A percentile compares a stretch with the other conserved stretches of the same genome.
Evolutionary conservation across 306 rosid genomes (phyloP).

Genomic region (Sicyos baderoa): DNA sequence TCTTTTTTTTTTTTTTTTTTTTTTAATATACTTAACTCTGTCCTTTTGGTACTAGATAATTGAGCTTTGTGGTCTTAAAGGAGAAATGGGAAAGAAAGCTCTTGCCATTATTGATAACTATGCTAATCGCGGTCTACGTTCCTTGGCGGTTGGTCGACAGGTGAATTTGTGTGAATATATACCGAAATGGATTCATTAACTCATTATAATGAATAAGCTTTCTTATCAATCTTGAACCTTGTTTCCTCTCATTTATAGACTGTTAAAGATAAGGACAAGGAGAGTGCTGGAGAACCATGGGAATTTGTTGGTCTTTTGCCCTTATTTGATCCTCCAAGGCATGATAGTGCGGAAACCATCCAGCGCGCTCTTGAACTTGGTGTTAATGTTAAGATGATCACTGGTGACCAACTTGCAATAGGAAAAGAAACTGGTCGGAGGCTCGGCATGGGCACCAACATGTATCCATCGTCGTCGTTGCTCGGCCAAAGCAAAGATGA

Average conservation of each 20-base stretch:
- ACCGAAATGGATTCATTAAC: background rate
- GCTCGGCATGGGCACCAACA: constrained; percentile 96
- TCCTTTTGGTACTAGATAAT: constrained; percentile 42
- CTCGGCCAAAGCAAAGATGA: constrained; percentile 63
- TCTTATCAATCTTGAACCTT: background rate
- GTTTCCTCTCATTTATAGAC: constrained; percentile 30
- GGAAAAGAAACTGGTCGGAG: constrained; percentile 94
- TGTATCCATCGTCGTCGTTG: constrained; percentile 86
- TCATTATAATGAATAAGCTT: background rate
- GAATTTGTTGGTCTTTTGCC: constrained; percentile 79
- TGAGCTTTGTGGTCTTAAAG: constrained; percentile 64
- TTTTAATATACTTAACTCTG: constrained; percentile 15
- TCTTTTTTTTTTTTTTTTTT: no score
- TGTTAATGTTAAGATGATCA: constrained; percentile 92
- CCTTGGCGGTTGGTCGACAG: constrained; percentile 68
- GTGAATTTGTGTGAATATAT: constrained; percentile 32
- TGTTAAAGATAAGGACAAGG: constrained; percentile 58
- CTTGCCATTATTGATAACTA: constrained; percentile 49
- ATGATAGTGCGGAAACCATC: constrained; percentile 92
- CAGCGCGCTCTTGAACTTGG: constrained; percentile 90
- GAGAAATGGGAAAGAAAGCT: constrained; percentile 44
- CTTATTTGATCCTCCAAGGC: constrained; percentile 95
- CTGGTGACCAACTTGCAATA: constrained; percentile 95
- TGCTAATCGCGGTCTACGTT: constrained; percentile 75
- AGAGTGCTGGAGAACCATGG: constrained; percentile 72